Evolutionary conservation across 2,329 filamentous ascomycete species (phyloP).

Genomic region (Pestalotiopsis sp.): DNA sequence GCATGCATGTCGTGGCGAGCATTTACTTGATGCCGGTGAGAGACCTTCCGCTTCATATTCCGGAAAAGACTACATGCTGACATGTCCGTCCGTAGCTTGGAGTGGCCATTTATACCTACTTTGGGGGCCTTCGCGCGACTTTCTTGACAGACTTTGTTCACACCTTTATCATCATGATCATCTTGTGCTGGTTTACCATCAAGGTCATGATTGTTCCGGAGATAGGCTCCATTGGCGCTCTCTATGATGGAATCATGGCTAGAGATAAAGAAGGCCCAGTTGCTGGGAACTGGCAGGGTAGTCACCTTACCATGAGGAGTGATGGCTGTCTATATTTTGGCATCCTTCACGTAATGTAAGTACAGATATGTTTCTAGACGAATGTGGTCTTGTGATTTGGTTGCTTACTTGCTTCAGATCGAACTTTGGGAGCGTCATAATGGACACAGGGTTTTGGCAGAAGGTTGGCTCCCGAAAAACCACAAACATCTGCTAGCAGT

Average conservation of each 20-base stretch:
- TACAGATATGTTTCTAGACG: no score
- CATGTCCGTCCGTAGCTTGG: background rate
- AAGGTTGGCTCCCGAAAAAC: conserved; percentile 40
- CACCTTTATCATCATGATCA: conserved; percentile 55
- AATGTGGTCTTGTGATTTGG: background rate
- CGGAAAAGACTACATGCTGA: background rate
- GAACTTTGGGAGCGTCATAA: conserved; percentile 56
- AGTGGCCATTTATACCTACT: conserved; percentile 41
- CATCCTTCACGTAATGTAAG: conserved; percentile 13
- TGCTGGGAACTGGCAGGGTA: conserved; percentile 53
- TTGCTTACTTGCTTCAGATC: background rate
- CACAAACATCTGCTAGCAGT: background rate
- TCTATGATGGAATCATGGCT: conserved; percentile 53
- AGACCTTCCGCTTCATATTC: background rate
- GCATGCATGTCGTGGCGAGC: background rate
- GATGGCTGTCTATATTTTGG: conserved; percentile 15
- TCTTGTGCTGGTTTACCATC: conserved; percentile 50
- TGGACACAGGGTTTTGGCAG: conserved; percentile 56
- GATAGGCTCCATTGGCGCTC: conserved; percentile 47
- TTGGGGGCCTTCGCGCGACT: conserved; percentile 42
- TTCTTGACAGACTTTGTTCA: conserved; percentile 56
- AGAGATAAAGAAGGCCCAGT: conserved; percentile 48
- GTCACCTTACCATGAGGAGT: conserved; percentile 55
- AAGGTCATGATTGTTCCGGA: conserved; percentile 48
- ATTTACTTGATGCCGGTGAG: conserved; percentile 5